Evolutionary conservation across 164 flowering plant genomes (phyloP).

Genomic region (Piper betle): DNA sequence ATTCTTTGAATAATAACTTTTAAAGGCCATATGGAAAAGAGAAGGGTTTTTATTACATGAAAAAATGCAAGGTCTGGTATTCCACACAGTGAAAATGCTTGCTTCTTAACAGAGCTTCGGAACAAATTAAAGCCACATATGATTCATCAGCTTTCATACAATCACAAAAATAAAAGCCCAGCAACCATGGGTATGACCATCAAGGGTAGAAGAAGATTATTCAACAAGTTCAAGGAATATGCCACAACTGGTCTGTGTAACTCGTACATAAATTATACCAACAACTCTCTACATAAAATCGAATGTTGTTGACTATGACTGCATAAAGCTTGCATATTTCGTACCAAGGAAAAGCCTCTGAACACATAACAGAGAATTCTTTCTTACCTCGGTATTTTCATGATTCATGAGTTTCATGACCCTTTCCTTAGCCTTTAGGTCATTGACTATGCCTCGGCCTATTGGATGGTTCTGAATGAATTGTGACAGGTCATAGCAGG

Average conservation of each 20-base stretch:
- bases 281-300: not conserved
- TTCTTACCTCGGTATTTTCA: conserved; percentile 80
- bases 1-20: no score
- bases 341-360: conserved; percentile 96
- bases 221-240: not conserved
- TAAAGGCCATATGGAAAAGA: no score
- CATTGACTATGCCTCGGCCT: conserved; percentile 65
- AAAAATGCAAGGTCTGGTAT: no score
- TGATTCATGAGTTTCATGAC: conserved; percentile 94
- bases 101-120: no score
- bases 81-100: no score
- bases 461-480: conserved; percentile 82
- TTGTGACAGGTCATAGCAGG: conserved; percentile 90
- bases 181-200: not conserved
- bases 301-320: conserved; percentile 21
- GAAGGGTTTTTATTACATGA: no score
- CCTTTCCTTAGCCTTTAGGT: conserved; percentile 84
- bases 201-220: not conserved
- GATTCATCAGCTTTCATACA: not conserved
- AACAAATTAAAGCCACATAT: no score
- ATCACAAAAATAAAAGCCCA: not conserved
- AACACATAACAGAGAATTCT: conserved; percentile 74
- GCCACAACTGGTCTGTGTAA: not conserved
- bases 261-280: not conserved
- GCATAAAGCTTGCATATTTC: conserved; percentile 95